phyloP scores from a whole-genome alignment of 164 flowering plant genomes.

The Brasenia schreberi region DNA sequence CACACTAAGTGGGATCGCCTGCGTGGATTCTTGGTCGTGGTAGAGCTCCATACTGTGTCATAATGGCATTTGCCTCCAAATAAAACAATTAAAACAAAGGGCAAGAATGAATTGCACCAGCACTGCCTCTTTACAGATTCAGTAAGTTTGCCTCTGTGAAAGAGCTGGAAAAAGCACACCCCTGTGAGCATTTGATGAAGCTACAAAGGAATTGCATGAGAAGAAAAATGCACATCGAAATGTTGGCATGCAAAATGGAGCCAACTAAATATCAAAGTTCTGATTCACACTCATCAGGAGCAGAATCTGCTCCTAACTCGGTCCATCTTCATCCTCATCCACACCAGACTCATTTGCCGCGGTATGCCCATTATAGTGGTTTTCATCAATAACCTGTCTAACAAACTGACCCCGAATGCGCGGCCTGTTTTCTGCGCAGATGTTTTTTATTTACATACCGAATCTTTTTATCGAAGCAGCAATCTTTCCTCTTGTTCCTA shows the following conservation, averaged over 20 bases:
- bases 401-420: constrained; percentile 94
- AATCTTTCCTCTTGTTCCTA: constrained; percentile 84
- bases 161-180: too few relatives aligned
- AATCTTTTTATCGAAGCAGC: constrained; percentile 93
- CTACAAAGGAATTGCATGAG: background rate
- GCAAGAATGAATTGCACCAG: too few relatives aligned
- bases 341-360: constrained; percentile 36
- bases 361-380: constrained; percentile 68
- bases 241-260: background rate
- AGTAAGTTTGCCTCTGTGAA: too few relatives aligned
- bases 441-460: constrained; percentile 78
- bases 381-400: constrained; percentile 61
- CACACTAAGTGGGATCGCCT: too few relatives aligned
- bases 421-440: constrained; percentile 91
- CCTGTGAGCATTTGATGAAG: too few relatives aligned
- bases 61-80: too few relatives aligned
- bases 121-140: too few relatives aligned
- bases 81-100: too few relatives aligned
- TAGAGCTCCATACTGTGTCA: too few relatives aligned
- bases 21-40: too few relatives aligned
- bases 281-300: constrained; percentile 28
- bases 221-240: background rate
- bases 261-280: constrained; percentile 6
- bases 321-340: constrained; percentile 44
- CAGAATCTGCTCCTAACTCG: constrained; percentile 16